phyloP scores from a whole-genome alignment of 2,329 filamentous ascomycete genomes.

The Nothopassalora personata region DNA sequence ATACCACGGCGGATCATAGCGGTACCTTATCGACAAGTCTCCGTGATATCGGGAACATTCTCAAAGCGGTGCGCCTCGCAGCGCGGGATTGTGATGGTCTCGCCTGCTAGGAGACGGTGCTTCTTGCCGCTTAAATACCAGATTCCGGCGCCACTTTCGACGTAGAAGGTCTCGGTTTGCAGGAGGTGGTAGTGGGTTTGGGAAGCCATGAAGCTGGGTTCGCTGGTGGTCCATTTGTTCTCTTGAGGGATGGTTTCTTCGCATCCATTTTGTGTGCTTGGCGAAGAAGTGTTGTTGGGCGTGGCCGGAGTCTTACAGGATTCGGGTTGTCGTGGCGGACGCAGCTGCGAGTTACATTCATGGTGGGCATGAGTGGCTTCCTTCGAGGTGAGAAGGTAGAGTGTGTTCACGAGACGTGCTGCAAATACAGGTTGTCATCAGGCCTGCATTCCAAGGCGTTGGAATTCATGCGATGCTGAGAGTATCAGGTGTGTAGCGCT shows the following conservation, averaged over 20 bases:
- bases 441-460: too few species aligned
- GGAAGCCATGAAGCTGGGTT: slow-evolving; percentile 14
- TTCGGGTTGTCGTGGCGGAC: too few species aligned
- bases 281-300: too few species aligned
- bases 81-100: slow-evolving; percentile 10
- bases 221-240: slow-evolving; percentile 13
- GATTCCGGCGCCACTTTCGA: slow-evolving; percentile 12
- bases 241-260: slow-evolving; percentile 7
- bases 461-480: too few species aligned
- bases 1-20: slow-evolving; percentile 14
- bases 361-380: too few species aligned
- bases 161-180: slow-evolving; percentile 16
- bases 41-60: slow-evolving; percentile 6
- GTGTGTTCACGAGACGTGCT: neutral
- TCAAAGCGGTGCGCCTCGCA: slow-evolving; percentile 14
- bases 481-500: too few species aligned
- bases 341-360: too few species aligned
- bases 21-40: neutral
- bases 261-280: neutral
- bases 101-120: slow-evolving; percentile 6
- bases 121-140: slow-evolving; percentile 13
- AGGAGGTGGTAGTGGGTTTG: slow-evolving; percentile 16
- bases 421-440: too few species aligned
- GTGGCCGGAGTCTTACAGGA: too few species aligned
- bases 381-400: neutral